Evolutionary conservation across 306 rosid species (phyloP).

Genomic region (Cucurbita pepo): DNA sequence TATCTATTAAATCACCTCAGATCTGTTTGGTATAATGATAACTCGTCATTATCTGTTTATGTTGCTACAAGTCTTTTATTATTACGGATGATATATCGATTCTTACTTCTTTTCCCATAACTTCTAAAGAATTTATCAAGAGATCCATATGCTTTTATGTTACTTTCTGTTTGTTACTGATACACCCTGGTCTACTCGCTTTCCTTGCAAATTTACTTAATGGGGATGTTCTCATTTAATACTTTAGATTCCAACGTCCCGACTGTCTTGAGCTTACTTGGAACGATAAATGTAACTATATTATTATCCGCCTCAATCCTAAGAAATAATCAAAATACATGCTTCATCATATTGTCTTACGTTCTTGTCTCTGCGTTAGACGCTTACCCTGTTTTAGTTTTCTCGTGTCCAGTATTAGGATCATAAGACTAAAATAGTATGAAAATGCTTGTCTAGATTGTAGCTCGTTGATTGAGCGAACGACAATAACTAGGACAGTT

Average conservation of each 20-base stretch:
- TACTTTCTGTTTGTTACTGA: not conserved
- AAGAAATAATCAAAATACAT: not conserved
- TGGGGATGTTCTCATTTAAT: not conserved
- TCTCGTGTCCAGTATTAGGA: not conserved
- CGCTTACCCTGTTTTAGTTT: not conserved
- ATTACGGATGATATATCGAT: not conserved
- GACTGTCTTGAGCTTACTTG: not conserved
- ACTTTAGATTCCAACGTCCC: not conserved
- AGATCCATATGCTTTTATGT: not conserved
- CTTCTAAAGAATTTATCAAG: not conserved
- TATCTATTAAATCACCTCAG: not conserved
- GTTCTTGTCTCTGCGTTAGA: not conserved
- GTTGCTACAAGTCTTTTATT: not conserved
- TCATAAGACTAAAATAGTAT: not conserved
- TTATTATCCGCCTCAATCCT: not conserved
- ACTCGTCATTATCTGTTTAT: not conserved
- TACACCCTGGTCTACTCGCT: not conserved
- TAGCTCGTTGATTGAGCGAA: not conserved
- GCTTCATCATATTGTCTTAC: not conserved
- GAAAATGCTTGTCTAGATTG: not conserved
- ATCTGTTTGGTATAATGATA: not conserved
- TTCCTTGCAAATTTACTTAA: not conserved
- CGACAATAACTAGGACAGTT: not conserved
- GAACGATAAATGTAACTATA: not conserved
- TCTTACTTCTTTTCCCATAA: not conserved